Base-by-base conservation (phyloP, 1,139 yeast species). In the Pichia sp. region DNA sequence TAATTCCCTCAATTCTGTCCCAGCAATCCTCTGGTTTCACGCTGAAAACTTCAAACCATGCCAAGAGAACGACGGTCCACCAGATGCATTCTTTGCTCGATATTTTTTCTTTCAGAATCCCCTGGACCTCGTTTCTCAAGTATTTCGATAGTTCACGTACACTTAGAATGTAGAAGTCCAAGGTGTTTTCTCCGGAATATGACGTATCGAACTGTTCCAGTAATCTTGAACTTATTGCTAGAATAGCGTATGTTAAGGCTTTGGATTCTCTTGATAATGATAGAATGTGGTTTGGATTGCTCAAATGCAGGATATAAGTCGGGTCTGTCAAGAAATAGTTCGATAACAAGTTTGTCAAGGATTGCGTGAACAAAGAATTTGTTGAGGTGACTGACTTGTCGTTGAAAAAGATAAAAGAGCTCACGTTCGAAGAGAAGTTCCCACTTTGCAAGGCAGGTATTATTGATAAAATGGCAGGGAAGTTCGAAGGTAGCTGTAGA, bases 1-100 rank as follows among this genome's bases (percentile, higher is more conserved):
- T 68, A 60, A 76, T 71, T n/a, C 73, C 74, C 55, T 70, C 72
- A 11, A 74, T 61, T 57, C 75, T 74, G 45, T 66, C 66, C 52
- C 75, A 62, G 75, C 76, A 73, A 4, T 59, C 44, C 8, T 31
- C 48, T 2, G 65, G 63, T 32, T 61, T 58, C 1, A 62, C 58
- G 51, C 66, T 59, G 19, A 65, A 52, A 13, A 65, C 42, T 54
- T 65, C 69, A 56, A 65, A 66, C 51, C 62, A 61, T 45, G 61
- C 51, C n/a, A 66, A 55, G 44, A 66, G 32, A 7, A 64, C 53
- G 45, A 66, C 61, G 5, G 67, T 56, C 59, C 59, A 56, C 55
- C 55, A 56, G 49, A 52, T 49, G n/a, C 53, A 54, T 32, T 51
- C 54, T 32, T 51, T 55, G 26, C 40, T 47, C 13, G 38, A 31